Conservation (phyloP, 2,329 filamentous ascomycete genomes). For the Sporothrix variecibatus region DNA sequence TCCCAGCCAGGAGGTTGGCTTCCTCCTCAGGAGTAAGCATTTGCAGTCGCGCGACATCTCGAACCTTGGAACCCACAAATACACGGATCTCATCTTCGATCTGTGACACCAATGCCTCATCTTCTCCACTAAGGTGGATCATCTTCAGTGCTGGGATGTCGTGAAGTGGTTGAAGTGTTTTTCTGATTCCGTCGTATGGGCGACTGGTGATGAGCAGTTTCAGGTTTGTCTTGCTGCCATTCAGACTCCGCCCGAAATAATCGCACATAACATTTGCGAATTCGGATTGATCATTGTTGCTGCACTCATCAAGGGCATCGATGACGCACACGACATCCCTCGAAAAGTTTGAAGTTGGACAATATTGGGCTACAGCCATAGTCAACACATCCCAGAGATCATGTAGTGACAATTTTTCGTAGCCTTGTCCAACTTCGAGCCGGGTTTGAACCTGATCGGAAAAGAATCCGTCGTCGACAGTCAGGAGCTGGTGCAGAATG, state of each 20-base stretch:
- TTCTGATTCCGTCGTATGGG: slow-evolving; percentile 38
- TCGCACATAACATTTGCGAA: too few species aligned
- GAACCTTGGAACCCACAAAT: slow-evolving; percentile 16
- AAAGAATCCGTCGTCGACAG: background rate
- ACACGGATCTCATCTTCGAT: slow-evolving; percentile 23
- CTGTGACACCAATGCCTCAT: slow-evolving; percentile 31
- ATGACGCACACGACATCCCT: too few species aligned
- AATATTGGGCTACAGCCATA: background rate
- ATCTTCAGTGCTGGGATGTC: slow-evolving; percentile 30
- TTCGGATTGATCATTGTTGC: too few species aligned
- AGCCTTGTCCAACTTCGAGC: too few species aligned
- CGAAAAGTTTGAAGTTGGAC: too few species aligned
- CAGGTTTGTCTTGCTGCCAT: background rate
- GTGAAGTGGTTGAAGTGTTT: slow-evolving; percentile 30
- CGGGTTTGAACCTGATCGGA: too few species aligned
- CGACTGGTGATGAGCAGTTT: slow-evolving; percentile 41
- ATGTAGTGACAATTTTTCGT: background rate
- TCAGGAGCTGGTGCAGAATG: slow-evolving; percentile 25
- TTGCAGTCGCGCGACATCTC: slow-evolving; percentile 28
- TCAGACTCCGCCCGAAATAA: too few species aligned
- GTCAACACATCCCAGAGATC: slow-evolving; percentile 3
- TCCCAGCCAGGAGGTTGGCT: slow-evolving; percentile 29
- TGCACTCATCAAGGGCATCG: too few species aligned
- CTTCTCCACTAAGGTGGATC: slow-evolving; percentile 39
- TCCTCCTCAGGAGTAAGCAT: background rate